Evolutionary conservation across 148 eudicot genomes (phyloP), one percentile per base, ranked within the genome.

Genomic region (Simmondsia chinensis): DNA sequence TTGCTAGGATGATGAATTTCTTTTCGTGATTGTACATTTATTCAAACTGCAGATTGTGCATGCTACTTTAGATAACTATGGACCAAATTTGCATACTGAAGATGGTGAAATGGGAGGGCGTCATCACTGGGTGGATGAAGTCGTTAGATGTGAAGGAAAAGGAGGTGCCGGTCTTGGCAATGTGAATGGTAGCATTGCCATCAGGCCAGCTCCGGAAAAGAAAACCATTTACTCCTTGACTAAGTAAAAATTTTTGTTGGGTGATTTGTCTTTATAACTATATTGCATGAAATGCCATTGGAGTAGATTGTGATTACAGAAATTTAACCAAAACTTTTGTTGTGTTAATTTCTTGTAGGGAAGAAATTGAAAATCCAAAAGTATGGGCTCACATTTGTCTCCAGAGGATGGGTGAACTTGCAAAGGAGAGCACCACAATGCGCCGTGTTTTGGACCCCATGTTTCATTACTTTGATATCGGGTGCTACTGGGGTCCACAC

Each of bases 101-200:
- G 64, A 56, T 27, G 88, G 65, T 52, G 75, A 72, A 33, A 50
- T 59, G 44, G 77, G 73, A 45, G 84, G 64, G 37, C 82, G 83
- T 50, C 86, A 79, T 63, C 76, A 86, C 45, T 86, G 99, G 99
- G 83, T 86, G 39, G 69, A 86, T 69, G 99, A 91, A 66, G 95
- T 91, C 23, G 70, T 83, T 40, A 72, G 95, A 69, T 68, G 81
- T 60, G 88, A 76, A 57, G 95, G 85, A 54, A 70, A 76, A 57
- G 67, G 57, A 26, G 61, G 58, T 26, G 64, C 70, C 46, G 58
- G 56, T 24, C 58, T 52, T 48, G 78, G 72, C 41, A 65, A 42
- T 64, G 75, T 72, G 59, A 62, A 63, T 52, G 39, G 71, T 54
- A 54, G 76, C 60, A 22, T 63, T 41, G 39, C 43, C 45, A 41